These are phyloP conservation scores for Diplodia corticola DNA, from an alignment of 2,329 filamentous ascomycete species.

Conservation along the genomic window DNA sequence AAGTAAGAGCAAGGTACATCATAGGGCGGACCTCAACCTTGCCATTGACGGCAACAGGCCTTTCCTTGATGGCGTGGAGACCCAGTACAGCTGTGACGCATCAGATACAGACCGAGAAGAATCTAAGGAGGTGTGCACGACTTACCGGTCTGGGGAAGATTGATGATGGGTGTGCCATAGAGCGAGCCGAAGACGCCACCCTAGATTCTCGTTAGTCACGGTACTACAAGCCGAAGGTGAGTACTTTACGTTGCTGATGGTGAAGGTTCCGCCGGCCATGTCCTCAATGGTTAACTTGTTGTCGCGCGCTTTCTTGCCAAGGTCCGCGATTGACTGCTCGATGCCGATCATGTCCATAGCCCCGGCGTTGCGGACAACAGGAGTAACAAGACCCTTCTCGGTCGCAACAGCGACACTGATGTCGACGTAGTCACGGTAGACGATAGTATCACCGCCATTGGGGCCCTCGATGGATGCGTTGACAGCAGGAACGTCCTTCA, in stretches of 20 bases:
- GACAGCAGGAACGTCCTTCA: slow-evolving; percentile 90
- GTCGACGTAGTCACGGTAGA: slow-evolving; percentile 97
- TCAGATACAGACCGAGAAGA: slow-evolving; percentile 25
- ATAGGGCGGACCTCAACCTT: slow-evolving; percentile 95
- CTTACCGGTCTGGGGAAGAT: slow-evolving; percentile 79
- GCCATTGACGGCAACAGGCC: slow-evolving; percentile 83
- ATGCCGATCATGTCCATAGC: slow-evolving; percentile 83
- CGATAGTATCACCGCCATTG: slow-evolving; percentile 92
- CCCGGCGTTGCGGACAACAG: slow-evolving; percentile 92
- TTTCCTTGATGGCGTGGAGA: slow-evolving; percentile 95
- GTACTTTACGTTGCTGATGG: slow-evolving; percentile 77
- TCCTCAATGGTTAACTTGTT: slow-evolving; percentile 98
- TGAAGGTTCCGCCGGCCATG: slow-evolving; percentile 98
- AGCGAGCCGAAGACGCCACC: slow-evolving; percentile 94
- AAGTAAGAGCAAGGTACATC: slow-evolving; percentile 98
- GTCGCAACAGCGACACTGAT: slow-evolving; percentile 96
- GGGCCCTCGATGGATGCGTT: slow-evolving; percentile 97
- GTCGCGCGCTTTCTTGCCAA: slow-evolving; percentile 97
- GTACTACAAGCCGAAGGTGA: background rate
- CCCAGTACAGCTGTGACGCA: slow-evolving; percentile 68
- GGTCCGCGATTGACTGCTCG: slow-evolving; percentile 85
- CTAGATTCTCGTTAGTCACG: slow-evolving; percentile 30
- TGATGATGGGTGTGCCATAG: slow-evolving; percentile 98
- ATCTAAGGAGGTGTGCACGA: background rate
- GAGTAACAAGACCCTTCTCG: slow-evolving; percentile 95